Base-by-base conservation (phyloP, 208 protist species). In the Trypanosoma conorhini region DNA sequence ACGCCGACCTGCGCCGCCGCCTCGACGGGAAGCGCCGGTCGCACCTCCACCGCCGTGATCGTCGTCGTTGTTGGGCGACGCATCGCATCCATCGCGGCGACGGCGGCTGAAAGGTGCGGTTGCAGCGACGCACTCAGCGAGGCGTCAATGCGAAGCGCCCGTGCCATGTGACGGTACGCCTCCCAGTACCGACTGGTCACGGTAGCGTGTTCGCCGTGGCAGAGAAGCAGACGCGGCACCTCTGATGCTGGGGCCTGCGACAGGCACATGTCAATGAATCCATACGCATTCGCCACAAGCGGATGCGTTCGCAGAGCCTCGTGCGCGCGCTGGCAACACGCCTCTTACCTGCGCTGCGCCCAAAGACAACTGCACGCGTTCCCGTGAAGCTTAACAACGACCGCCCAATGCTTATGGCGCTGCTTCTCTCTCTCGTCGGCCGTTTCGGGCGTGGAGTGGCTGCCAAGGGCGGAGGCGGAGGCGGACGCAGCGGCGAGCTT, bases 191-290 rank as follows among this genome's bases (percentile, higher is more conserved):
- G 31, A 42, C 24, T 50, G 13, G 31, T 2, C 4, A 50, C 28
- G 0, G 59, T 22, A 1, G 59, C 22, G 38, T 28, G 5, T 24
- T 22, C 59, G 21, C 24, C 59, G 30, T 50, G 31, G 33, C 59
- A 46, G 3, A 66, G 61, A 28, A 55, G 26, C n/a, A 35, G 61
- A 0, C n/a, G 31, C 3, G n/a, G 40, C 30, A 51, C 40, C 61
- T 56, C 28, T 0, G 0, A 28, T n/a, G 15, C 21, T 38, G 62
- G 10, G 2, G 50, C 31, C 8, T 46, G 22, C 31, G 59, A 30
- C 1, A 58, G 26, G 35, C 50, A 68, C 62, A 68, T 68, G 4
- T 42, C 40, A 66, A 66, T 55, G 52, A 66, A 54, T 21, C 61
- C 61, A 35, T 66, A 66, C 12, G 26, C 17, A 1, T 66, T 66